Percentiles rank a stretch among this genome's conserved stretches.
These are phyloP conservation scores for Adansonia digitata DNA, from an alignment of 345 rosid genomes.

Conservation along the genomic window DNA sequence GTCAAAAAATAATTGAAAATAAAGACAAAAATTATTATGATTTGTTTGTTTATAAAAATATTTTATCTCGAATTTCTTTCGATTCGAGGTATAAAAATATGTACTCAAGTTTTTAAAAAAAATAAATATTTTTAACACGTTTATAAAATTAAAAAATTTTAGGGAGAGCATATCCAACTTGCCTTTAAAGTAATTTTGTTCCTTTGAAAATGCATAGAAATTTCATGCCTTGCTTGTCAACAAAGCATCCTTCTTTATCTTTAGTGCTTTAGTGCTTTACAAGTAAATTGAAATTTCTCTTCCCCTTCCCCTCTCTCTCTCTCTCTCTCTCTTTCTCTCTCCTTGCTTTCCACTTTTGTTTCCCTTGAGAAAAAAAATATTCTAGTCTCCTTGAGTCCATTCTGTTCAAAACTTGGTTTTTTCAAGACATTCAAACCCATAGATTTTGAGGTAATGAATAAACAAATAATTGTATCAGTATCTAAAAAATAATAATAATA, in stretches of 20 bases:
- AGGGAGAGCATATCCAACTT: no score
- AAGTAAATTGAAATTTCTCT: not conserved
- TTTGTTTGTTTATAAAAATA: no score
- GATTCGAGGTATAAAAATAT: no score
- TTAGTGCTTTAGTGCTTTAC: conserved; percentile 1
- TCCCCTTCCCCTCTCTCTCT: no score
- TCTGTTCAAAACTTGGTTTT: conserved; percentile 21
- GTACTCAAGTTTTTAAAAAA: no score
- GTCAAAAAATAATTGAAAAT: no score
- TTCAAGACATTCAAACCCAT: conserved; percentile 26
- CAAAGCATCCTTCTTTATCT: conserved; percentile 4
- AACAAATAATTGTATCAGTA: not conserved
- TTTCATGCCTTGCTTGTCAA: conserved; percentile 5
- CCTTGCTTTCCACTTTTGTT: not conserved
- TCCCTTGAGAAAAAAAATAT: not conserved
- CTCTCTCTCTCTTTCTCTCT: not conserved
- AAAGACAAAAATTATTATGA: no score
- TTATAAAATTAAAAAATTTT: no score
- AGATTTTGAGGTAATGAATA: conserved; percentile 19
- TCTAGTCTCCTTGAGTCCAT: conserved; percentile 15
- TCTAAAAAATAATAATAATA: not conserved
- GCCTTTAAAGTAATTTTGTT: no score
- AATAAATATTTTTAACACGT: no score
- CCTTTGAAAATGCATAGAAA: not conserved
- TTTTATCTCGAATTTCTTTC: no score